phyloP scores from a whole-genome alignment of 306 rosid genomes.

The Spatholobus suberectus region DNA sequence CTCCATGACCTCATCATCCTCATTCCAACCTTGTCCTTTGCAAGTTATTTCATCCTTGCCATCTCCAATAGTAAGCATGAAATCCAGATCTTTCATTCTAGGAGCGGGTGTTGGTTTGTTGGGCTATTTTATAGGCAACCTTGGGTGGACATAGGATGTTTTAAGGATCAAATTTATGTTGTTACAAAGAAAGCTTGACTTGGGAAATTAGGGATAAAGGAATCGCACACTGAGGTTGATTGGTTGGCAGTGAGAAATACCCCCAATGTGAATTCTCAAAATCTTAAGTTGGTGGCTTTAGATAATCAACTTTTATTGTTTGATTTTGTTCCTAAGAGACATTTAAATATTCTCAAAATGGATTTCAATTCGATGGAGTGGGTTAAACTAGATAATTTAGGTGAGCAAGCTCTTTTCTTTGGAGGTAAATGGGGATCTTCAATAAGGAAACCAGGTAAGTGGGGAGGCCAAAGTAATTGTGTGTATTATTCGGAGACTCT shows the following conservation, averaged over 20 bases:
- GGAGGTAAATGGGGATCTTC: background rate
- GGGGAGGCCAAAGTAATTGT: constrained; percentile 9
- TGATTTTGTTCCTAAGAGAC: background rate
- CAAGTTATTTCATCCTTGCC: background rate
- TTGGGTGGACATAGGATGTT: background rate
- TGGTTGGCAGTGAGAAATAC: background rate
- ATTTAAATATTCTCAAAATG: background rate
- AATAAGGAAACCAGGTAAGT: background rate
- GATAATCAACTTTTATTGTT: background rate
- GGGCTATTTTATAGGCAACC: background rate
- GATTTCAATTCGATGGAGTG: background rate
- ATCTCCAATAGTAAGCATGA: background rate
- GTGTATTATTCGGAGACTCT: background rate
- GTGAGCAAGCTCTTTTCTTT: background rate
- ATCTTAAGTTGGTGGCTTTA: constrained; percentile 19
- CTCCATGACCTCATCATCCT: background rate
- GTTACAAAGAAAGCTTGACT: background rate
- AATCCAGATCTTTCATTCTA: background rate
- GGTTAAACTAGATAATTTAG: background rate
- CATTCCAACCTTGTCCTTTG: background rate
- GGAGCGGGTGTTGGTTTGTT: background rate
- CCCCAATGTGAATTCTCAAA: background rate
- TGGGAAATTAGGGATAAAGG: background rate
- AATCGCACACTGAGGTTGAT: background rate
- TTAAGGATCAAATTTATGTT: background rate